Evolutionary conservation across 441 rosid genomes (phyloP).

Genomic region (Adansonia gregorii): DNA sequence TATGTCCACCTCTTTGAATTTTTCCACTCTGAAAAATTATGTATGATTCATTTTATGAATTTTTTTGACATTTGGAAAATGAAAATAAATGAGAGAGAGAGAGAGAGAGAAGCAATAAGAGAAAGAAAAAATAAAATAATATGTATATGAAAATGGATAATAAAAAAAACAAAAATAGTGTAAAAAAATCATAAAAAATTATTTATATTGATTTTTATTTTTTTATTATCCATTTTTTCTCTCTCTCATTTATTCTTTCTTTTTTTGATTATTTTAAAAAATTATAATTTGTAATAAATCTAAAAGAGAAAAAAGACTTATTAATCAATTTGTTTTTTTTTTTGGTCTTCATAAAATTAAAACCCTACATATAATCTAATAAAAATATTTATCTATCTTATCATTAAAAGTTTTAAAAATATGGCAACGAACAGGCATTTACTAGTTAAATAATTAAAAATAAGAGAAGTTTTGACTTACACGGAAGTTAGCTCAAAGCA

Average conservation of each 20-base stretch:
- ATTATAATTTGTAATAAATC: not conserved
- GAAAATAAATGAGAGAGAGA: not conserved
- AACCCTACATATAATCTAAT: not conserved
- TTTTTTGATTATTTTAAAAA: not conserved
- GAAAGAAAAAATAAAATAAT: no score
- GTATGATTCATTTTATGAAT: not conserved
- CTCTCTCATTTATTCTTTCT: not conserved
- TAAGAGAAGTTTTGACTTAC: conserved; percentile 49
- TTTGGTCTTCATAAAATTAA: not conserved
- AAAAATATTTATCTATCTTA: not conserved
- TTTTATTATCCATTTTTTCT: no score
- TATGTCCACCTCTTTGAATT: not conserved
- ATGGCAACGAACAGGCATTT: not conserved
- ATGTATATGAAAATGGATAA: no score
- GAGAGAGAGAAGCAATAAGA: not conserved
- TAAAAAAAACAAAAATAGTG: no score
- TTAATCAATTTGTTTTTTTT: not conserved
- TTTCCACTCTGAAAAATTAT: not conserved
- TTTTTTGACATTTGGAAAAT: not conserved
- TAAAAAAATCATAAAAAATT: no score
- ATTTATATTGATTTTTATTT: no score
- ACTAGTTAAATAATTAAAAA: not conserved
- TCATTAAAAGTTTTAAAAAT: not conserved
- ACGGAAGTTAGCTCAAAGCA: conserved; percentile 82
- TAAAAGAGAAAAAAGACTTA: not conserved